Percentiles rank a stretch among this genome's conserved stretches.
These are phyloP conservation scores for Bolboschoenus planiculmis DNA, from an alignment of 176 grass and related monocot genomes.

Conservation along the genomic window DNA sequence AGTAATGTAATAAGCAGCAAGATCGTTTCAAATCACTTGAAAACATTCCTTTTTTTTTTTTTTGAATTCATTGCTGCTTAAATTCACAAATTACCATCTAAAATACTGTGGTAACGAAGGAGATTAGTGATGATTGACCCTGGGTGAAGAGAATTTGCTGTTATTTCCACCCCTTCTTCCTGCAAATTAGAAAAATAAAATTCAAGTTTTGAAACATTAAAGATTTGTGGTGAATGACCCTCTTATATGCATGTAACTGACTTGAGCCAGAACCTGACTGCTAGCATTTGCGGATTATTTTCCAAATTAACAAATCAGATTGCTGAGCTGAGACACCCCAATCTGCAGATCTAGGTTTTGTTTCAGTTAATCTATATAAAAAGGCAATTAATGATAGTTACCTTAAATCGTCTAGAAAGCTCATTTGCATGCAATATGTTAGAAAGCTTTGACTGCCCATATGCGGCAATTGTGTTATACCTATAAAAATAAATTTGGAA, in stretches of 20 bases:
- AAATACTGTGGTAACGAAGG: conserved; percentile 80
- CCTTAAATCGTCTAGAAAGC: conserved; percentile 76
- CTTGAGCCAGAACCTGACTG: background rate
- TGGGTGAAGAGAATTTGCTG: conserved; percentile 96
- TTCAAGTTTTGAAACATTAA: background rate
- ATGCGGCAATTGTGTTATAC: conserved; percentile 58
- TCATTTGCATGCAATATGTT: conserved; percentile 93
- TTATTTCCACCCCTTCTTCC: conserved; percentile 81
- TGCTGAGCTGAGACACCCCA: background rate
- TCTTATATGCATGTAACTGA: background rate
- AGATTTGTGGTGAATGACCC: background rate
- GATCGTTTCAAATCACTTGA: background rate
- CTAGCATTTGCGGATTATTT: background rate
- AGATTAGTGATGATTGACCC: conserved; percentile 90
- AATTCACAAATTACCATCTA: conserved; percentile 48
- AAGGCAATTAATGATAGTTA: background rate
- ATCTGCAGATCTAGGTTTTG: background rate
- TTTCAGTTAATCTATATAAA: background rate
- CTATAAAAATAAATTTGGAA: conserved; percentile 39
- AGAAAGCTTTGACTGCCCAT: conserved; percentile 86
- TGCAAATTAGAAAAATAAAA: conserved; percentile 19
- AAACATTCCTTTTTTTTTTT: background rate
- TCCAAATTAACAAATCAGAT: background rate
- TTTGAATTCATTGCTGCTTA: background rate
- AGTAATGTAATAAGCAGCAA: background rate